Percentiles rank a stretch among this genome's conserved stretches.
Conservation (phyloP, 2,329 filamentous ascomycete genomes). For the Aspergillus ustus region DNA sequence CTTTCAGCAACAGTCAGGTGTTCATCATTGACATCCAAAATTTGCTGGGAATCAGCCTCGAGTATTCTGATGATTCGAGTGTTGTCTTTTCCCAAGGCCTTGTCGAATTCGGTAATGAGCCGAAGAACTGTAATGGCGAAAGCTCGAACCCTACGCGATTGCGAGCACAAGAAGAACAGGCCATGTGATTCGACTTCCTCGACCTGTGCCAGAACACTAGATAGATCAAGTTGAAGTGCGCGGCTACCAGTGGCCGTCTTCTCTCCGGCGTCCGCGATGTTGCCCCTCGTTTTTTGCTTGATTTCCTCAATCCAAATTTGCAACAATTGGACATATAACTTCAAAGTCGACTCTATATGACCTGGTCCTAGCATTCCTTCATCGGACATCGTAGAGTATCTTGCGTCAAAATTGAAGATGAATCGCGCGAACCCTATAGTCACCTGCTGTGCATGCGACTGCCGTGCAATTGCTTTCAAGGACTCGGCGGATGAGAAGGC, state of each 20-base stretch:
- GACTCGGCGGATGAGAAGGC: conserved; percentile 90
- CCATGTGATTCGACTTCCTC: conserved; percentile 97
- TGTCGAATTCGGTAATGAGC: conserved; percentile 91
- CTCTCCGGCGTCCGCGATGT: conserved; percentile 67
- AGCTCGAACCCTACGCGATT: conserved; percentile 83
- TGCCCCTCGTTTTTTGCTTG: conserved; percentile 79
- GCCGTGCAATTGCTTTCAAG: conserved; percentile 90
- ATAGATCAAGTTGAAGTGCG: conserved; percentile 79
- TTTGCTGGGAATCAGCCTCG: conserved; percentile 82
- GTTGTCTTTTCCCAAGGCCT: conserved; percentile 78
- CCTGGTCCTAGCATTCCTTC: conserved; percentile 92
- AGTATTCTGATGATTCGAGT: conserved; percentile 88
- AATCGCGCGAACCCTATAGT: conserved; percentile 96
- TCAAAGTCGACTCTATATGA: conserved; percentile 92
- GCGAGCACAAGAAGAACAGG: conserved; percentile 95
- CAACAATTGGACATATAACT: conserved; percentile 89
- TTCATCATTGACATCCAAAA: conserved; percentile 91
- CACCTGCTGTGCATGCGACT: conserved; percentile 91
- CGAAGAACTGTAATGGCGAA: conserved; percentile 92
- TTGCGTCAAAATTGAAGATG: conserved; percentile 98
- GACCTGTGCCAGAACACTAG: conserved; percentile 87
- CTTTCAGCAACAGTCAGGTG: conserved; percentile 83
- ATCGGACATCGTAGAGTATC: conserved; percentile 97
- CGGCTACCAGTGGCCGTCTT: conserved; percentile 68
- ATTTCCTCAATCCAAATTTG: conserved; percentile 99